Evolutionary conservation across 164 flowering plant species (phyloP), one percentile per base, ranked within the genome.

Genomic region (Litsea cubeba): DNA sequence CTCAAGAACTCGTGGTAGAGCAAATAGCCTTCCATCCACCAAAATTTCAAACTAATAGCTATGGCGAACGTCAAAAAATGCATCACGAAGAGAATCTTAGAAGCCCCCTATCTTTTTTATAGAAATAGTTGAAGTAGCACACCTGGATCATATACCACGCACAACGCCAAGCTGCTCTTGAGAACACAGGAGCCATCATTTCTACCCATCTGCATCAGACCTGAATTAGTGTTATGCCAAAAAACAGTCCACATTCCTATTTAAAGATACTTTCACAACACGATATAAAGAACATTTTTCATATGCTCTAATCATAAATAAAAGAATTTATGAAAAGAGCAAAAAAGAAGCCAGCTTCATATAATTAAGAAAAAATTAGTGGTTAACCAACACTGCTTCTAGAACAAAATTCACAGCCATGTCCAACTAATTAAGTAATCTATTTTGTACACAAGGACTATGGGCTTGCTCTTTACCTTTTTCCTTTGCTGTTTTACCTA

Each of bases 161-260:
- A 82, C 99, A 95, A 60, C 86, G 83, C 99, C 99, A 95, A 5
- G 97, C 92, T 50, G 86, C 86, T 79, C 79, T 90, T 50, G 99
- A 95, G 79, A 93, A 95, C 54, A 91, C 99, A 28, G 99, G 99
- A 62, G 95, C 99, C 99, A 95, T 95, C 94, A 93, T 89, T 86
- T 95, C 97, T 25, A 95, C 97, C 97, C 97, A 95, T 71, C 98
- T 95, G 88, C 79, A 82, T 18, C 75, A 72, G 12, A 72, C 46
- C 51, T 63, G 12, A 6, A 24, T 72, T 66, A 35, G 10, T 69
- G 20, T 23, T 17, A 30, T 40, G 71, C 71, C 20, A 12, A 68
- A 20, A 15, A 68, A 68, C 46, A 40, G 46, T 40, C 46, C 46
- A 40, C 46, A 40, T 40, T 40, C 46, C 46, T 40, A 40, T 40